A percentile compares a stretch with the other conserved stretches of the same genome.
These are phyloP conservation scores for Hanseniaspora jakobsenii DNA, from an alignment of 805 yeast species.

Conservation along the genomic window DNA sequence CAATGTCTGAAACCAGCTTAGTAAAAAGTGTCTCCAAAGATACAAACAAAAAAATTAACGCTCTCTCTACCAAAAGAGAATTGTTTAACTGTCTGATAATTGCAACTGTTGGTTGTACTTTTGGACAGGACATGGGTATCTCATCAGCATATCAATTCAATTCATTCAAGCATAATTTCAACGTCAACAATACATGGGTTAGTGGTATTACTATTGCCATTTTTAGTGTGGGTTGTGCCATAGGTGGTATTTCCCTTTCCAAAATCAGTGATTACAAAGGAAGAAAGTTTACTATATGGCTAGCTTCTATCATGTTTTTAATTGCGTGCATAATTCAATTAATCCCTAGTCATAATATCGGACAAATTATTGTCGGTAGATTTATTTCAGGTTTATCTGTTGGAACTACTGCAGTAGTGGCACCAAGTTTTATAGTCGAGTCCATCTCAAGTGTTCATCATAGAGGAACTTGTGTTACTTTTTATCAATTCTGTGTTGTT, in stretches of 20 bases:
- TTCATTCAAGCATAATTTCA: conserved; percentile 38
- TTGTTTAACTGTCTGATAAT: conserved; percentile 39
- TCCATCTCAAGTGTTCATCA: conserved; percentile 46
- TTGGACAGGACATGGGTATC: conserved; percentile 67
- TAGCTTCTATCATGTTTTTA: conserved; percentile 43
- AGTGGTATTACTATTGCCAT: conserved; percentile 42
- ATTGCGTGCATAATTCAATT: conserved; percentile 51
- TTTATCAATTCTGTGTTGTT: conserved; percentile 53
- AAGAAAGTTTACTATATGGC: conserved; percentile 46
- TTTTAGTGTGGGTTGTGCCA: conserved; percentile 59
- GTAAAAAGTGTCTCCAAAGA: no score
- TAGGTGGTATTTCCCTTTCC: conserved; percentile 52
- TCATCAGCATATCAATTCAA: conserved; percentile 44
- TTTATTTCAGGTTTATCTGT: conserved; percentile 60
- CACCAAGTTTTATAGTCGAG: conserved; percentile 60
- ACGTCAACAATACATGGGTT: conserved; percentile 33
- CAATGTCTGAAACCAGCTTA: no score
- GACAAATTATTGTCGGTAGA: conserved; percentile 52
- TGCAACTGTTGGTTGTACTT: conserved; percentile 60
- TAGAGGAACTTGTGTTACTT: conserved; percentile 56
- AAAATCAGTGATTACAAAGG: conserved; percentile 51
- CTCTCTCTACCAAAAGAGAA: conserved; percentile 8
- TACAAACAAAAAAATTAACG: no score
- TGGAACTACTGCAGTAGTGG: conserved; percentile 61
- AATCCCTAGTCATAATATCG: conserved; percentile 23